Evolutionary conservation across 345 rosid genomes (phyloP), one percentile per base, ranked within the genome.

Genomic region (Corymbia maculata): DNA sequence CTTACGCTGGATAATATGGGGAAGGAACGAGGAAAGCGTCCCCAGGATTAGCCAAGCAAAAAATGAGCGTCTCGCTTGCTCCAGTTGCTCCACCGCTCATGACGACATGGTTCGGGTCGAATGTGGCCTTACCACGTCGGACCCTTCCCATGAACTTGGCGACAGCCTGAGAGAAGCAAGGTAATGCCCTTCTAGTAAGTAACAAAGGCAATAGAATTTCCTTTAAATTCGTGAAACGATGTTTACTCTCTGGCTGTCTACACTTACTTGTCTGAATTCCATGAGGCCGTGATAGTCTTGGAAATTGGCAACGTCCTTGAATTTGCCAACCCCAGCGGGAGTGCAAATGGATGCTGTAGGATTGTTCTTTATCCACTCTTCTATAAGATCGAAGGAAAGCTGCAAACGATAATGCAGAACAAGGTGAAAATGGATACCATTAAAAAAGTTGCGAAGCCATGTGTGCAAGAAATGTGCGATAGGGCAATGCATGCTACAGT

Each of bases 31-130:
- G 97, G 80, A 96, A 96, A 88, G 94, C 97, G 79, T 96, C 98
- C 51, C 95, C 98, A 1, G 93, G 99, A 88, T 97, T 93, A 8
- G 99, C 99, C 89, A 97, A 90, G 86, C 98, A 96, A 89, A 97
- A 97, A 90, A 94, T 94, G n/a, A 94, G 89, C 8, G 93, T 88
- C 93, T 97, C 99, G 82, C 91, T 93, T 2, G 99, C 99, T 53
- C 98, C 98, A 79, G 99, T 97, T 28, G 98, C 98, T 47, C 98
- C 98, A 21, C 98, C 99, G 53, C 94, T 89, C 99, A 97, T 95
- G 17, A 96, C 98, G 17, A 96, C 53, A n/a, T 98, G 94, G 19
- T 93, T 92, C 0, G 97, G 96, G 82, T 97, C 96, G 86, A 95
- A 96, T 84, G 66, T 92, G 16, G 90, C 95, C 89, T 91, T 92